phyloP scores from a whole-genome alignment of 495 filamentous ascomycete species.

The Aspergillus sclerotiicarbonarius region DNA sequence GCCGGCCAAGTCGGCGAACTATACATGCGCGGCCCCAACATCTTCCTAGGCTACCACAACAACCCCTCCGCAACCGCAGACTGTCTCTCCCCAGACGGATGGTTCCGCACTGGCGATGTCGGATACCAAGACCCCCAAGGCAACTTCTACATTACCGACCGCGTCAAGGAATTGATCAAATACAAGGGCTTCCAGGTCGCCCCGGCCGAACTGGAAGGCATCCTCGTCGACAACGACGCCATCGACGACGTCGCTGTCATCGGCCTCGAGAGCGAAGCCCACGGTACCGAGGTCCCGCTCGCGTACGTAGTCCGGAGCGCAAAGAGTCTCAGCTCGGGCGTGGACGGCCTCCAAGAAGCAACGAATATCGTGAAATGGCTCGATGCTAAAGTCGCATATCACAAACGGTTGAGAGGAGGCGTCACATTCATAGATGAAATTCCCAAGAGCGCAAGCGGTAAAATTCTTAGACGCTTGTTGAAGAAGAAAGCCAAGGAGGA shows the following conservation, averaged over 20 bases:
- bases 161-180: slow-evolving; percentile 91
- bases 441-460: slow-evolving; percentile 83
- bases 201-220: slow-evolving; percentile 83
- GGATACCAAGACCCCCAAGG: slow-evolving; percentile 59
- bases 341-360: slow-evolving; percentile 51
- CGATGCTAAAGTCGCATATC: slow-evolving; percentile 57
- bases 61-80: slow-evolving; percentile 68
- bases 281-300: slow-evolving; percentile 77
- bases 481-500: slow-evolving; percentile 53
- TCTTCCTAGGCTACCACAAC: slow-evolving; percentile 73
- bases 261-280: slow-evolving; percentile 66
- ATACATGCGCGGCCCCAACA: slow-evolving; percentile 56
- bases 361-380: slow-evolving; percentile 64
- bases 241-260: slow-evolving; percentile 84
- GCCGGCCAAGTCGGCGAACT: slow-evolving; percentile 67
- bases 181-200: slow-evolving; percentile 87
- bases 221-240: slow-evolving; percentile 67
- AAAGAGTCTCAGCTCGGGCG: slow-evolving; percentile 52
- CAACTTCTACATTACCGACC: slow-evolving; percentile 73
- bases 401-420: slow-evolving; percentile 82
- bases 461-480: slow-evolving; percentile 77
- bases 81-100: slow-evolving; percentile 58
- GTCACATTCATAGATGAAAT: slow-evolving; percentile 78
- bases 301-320: slow-evolving; percentile 70
- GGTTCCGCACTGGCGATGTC: slow-evolving; percentile 66